phyloP scores from a whole-genome alignment of 257 asterid genomes.

The Jaltomata sinuosa region DNA sequence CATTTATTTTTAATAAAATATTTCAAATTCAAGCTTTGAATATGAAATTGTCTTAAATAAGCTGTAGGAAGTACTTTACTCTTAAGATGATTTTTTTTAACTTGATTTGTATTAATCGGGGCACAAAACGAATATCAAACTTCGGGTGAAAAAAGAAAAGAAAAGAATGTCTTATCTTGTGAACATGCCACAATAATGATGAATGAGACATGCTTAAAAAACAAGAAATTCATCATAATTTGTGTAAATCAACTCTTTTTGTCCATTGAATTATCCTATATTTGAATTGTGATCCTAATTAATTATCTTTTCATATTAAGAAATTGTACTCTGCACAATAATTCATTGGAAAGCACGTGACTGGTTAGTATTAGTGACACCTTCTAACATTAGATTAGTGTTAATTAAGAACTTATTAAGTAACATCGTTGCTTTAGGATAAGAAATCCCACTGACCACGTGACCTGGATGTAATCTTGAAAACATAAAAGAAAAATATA shows the following conservation, averaged over 20 bases:
- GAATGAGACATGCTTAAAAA: conserved; percentile 16
- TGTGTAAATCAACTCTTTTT: neutral
- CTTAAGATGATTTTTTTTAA: too few species aligned
- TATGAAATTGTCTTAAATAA: too few species aligned
- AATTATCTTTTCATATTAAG: neutral
- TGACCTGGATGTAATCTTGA: neutral
- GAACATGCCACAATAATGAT: neutral
- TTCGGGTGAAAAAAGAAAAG: neutral
- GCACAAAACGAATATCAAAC: fast-evolving
- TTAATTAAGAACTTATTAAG: neutral
- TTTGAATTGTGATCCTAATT: conserved; percentile 5
- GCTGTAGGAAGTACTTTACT: too few species aligned
- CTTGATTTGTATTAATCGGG: too few species aligned
- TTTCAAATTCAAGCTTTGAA: too few species aligned
- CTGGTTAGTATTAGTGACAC: neutral
- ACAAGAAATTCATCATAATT: conserved; percentile 2
- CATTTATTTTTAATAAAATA: too few species aligned
- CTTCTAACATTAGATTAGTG: neutral
- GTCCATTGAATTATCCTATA: neutral
- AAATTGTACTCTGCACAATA: neutral
- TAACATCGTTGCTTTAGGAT: neutral
- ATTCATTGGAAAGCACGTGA: neutral
- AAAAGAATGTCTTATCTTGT: neutral
- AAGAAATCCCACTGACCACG: neutral
- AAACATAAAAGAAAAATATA: neutral